Evolutionary conservation across 768 basidiomycete genomes (phyloP).

Genomic region (Collybiopsis luxurians): DNA sequence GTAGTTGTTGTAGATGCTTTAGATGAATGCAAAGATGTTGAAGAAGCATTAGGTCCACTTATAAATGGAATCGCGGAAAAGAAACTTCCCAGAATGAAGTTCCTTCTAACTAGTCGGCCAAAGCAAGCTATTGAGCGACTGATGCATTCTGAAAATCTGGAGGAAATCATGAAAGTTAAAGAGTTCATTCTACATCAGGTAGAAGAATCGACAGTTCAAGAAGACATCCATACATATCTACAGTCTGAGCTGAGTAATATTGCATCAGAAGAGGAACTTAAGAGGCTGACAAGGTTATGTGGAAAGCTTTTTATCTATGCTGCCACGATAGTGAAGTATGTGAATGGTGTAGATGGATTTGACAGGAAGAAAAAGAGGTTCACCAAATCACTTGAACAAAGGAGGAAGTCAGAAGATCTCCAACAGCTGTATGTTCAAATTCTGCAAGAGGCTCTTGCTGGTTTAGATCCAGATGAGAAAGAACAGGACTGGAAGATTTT

Average conservation of each 20-base stretch:
- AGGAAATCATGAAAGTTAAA: not conserved
- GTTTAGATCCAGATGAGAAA: not conserved
- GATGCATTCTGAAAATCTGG: not conserved
- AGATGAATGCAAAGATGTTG: not conserved
- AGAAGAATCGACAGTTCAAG: not conserved
- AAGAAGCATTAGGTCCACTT: not conserved
- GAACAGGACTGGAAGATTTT: not conserved
- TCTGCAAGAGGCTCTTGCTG: not conserved
- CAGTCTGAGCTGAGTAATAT: not conserved
- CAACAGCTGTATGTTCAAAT: not conserved
- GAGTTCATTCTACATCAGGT: not conserved
- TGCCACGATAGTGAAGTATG: not conserved
- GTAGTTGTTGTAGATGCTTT: conserved; percentile 3
- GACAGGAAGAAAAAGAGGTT: not conserved
- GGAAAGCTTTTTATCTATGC: conserved; percentile 5
- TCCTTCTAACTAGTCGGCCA: conserved; percentile 1
- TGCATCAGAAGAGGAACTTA: not conserved
- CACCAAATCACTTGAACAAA: not conserved
- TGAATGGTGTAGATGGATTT: not conserved
- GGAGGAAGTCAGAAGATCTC: not conserved
- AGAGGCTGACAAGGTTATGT: not conserved
- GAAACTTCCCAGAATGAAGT: not conserved
- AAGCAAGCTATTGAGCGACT: not conserved
- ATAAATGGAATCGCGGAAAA: not conserved
- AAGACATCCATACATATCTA: not conserved